phyloP scores from a whole-genome alignment of 1,284 basidiomycete genomes.

The Takashimella koratensis region DNA sequence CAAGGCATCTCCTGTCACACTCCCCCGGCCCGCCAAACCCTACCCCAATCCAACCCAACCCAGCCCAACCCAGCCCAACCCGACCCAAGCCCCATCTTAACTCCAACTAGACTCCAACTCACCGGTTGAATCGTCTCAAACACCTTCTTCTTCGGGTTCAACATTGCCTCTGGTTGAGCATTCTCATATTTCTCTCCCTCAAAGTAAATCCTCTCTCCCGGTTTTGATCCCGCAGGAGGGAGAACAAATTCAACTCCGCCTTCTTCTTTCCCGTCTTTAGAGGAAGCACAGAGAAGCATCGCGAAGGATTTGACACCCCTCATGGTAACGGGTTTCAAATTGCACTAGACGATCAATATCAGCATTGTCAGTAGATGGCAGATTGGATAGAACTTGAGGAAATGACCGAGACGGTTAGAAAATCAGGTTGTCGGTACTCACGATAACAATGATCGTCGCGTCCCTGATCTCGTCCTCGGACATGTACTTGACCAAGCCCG shows the following conservation, averaged over 20 bases:
- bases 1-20: no score
- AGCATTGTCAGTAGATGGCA: slow-evolving; percentile 3
- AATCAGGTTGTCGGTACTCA: slow-evolving; percentile 49
- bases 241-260: slow-evolving; percentile 89
- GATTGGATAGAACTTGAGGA: no score
- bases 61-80: no score
- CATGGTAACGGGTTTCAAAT: slow-evolving; percentile 93
- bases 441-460: slow-evolving; percentile 78
- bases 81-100: no score
- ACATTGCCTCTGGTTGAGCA: slow-evolving; percentile 66
- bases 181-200: slow-evolving; percentile 80
- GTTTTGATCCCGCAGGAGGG: slow-evolving; percentile 77
- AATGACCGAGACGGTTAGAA: no score
- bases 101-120: no score
- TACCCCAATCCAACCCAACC: no score
- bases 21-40: no score
- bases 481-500: slow-evolving; percentile 90
- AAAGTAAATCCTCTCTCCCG: slow-evolving; percentile 89
- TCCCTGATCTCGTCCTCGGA: slow-evolving; percentile 89
- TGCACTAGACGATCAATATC: slow-evolving; percentile 51
- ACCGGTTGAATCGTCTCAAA: slow-evolving; percentile 87
- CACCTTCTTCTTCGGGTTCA: slow-evolving; percentile 97
- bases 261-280: slow-evolving; percentile 79
- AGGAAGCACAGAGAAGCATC: slow-evolving; percentile 89
- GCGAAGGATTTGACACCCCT: slow-evolving; percentile 92